Evolutionary conservation across 2,329 filamentous ascomycete species (phyloP), one percentile per base, ranked within the genome.

Genomic region (Ambrosiella xylebori): DNA sequence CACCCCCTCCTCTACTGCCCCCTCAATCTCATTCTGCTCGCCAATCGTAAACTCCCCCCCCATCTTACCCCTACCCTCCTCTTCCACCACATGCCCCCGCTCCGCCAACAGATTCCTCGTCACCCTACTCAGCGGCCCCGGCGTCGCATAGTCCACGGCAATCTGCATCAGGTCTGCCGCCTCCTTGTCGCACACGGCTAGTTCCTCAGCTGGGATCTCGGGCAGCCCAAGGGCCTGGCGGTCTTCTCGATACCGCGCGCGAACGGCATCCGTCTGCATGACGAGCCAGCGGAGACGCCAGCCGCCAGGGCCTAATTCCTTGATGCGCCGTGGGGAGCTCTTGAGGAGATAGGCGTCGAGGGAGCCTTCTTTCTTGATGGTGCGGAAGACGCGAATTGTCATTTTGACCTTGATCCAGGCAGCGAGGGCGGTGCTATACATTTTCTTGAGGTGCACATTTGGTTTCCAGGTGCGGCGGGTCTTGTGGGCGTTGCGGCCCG

Each of bases 301-400:
- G 6, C 93, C 93, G 63, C 85, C 85, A 56, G 91, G 82, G 4
- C 93, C 93, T 59, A 98, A 75, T 70, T 95, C 88, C 73, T 84
- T 86, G 66, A 97, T 77, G 62, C 93, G 79, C 45, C 76, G 78
- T 13, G 84, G 74, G 71, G 88, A 93, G 68, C 82, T 79, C 64
- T 88, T 89, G 47, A 95, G 75, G 51, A 98, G 75, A 72, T 98
- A 98, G 66, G 89, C 82, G 70, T 98, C 93, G 63, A 98, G 76
- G 7, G 93, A 89, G 61, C 91, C 91, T 62, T 85, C 81, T 17
- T 89, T 91, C 67, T 88, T 82, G 66, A 97, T 86, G 40, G 82
- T 84, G 66, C 80, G 76, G 64, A 85, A 74, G 35, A 88, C 85
- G 59, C 80, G 77, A 45, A 85, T 76, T 6, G 83, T 87, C 59